A percentile compares a stretch with the other conserved stretches of the same genome.
Conservation (phyloP, 108 stramenopile species). For the Hondaea fermentalgiana region DNA sequence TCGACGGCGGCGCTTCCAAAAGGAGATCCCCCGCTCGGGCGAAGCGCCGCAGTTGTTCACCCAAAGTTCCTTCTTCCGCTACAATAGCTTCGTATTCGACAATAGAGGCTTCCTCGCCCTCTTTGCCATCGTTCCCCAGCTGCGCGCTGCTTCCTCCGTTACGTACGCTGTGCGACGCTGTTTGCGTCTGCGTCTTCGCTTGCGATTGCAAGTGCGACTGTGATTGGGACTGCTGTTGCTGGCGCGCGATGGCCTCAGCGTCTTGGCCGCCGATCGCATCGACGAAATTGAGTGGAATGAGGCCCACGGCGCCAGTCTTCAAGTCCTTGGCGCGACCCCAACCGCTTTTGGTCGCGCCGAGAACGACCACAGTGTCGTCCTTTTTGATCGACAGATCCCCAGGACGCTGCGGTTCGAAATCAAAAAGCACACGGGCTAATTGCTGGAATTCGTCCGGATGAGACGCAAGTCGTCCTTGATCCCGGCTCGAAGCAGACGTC, state of each 20-base stretch:
- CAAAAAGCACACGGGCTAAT: background rate
- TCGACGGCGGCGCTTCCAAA: background rate
- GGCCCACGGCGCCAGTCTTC: background rate
- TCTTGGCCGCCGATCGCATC: constrained; percentile 8
- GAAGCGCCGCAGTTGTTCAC: background rate
- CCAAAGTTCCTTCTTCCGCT: background rate
- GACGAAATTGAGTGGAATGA: background rate
- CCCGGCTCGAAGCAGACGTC: background rate
- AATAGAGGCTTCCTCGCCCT: too few relatives aligned
- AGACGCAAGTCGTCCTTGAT: background rate
- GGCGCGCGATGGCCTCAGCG: background rate
- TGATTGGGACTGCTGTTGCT: background rate
- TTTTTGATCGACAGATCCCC: background rate
- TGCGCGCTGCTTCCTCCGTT: background rate
- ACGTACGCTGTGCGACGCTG: background rate
- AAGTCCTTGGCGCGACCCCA: constrained; percentile 14
- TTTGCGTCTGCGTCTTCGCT: background rate
- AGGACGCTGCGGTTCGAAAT: background rate
- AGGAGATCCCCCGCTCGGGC: background rate
- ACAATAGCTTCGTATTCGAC: background rate
- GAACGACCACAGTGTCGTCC: background rate
- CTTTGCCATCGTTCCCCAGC: too few relatives aligned
- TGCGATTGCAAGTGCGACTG: background rate
- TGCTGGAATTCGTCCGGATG: background rate
- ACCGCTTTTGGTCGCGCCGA: constrained; percentile 6